Percentiles rank a stretch among this genome's conserved stretches.
Conservation (phyloP, 108 stramenopile genomes). For the Skeletonema menzelii region DNA sequence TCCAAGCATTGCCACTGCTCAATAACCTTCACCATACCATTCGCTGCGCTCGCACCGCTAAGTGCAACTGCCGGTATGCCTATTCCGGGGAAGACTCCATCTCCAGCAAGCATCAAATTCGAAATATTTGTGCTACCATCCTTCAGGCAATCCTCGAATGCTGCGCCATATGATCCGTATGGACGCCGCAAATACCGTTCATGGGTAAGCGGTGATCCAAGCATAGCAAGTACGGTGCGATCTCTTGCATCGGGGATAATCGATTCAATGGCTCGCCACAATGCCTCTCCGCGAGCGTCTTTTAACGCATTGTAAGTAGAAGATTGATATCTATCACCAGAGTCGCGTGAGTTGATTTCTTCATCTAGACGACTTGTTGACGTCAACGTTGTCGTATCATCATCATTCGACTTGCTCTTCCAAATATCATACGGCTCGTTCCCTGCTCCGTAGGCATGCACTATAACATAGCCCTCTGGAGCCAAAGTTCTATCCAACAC, state of each 20-base stretch:
- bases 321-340: conserved; percentile 39
- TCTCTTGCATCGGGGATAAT: conserved; percentile 86
- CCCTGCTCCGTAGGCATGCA: conserved; percentile 92
- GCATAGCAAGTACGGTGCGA: conserved; percentile 71
- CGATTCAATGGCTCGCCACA: conserved; percentile 90
- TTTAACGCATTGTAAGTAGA: conserved; percentile 70
- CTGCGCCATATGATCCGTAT: conserved; percentile 86
- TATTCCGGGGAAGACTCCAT: conserved; percentile 85
- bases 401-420: conserved; percentile 50
- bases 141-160: conserved; percentile 79
- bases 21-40: conserved; percentile 64
- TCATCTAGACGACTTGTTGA: neutral
- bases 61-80: conserved; percentile 87
- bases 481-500: conserved; percentile 79
- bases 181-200: conserved; percentile 84
- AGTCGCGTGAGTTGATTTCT: neutral
- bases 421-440: conserved; percentile 91
- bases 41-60: conserved; percentile 86
- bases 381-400: neutral
- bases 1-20: conserved; percentile 70
- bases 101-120: conserved; percentile 74
- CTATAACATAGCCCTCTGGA: conserved; percentile 84
- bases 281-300: conserved; percentile 69
- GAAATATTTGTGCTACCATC: conserved; percentile 76
- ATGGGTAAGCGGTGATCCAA: conserved; percentile 92